Evolutionary conservation across 2,329 filamentous ascomycete genomes (phyloP).

Genomic region (Chalara sp.): DNA sequence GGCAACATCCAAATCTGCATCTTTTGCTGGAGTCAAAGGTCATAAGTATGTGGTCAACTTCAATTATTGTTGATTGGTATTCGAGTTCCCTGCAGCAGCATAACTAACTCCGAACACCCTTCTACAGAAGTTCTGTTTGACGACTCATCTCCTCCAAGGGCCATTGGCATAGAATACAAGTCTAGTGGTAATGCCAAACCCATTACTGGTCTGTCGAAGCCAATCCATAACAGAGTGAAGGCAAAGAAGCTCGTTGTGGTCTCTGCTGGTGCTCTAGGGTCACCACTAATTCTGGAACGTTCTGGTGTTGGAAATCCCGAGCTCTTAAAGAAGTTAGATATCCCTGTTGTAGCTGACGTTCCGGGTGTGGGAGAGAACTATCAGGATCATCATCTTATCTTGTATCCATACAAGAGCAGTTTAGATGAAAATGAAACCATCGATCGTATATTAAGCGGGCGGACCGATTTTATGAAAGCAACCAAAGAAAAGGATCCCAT

Average conservation of each 20-base stretch:
- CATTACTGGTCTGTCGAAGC: constrained; percentile 20
- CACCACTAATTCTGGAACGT: constrained; percentile 46
- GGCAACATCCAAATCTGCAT: constrained; percentile 50
- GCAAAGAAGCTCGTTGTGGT: constrained; percentile 49
- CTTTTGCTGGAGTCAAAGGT: constrained; percentile 52
- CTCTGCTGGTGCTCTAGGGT: constrained; percentile 31
- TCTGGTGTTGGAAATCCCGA: constrained; percentile 52
- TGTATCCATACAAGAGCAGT: constrained; percentile 45
- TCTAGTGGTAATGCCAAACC: constrained; percentile 39
- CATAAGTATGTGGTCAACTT: constrained; percentile 24
- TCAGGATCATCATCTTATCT: constrained; percentile 48
- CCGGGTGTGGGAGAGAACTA: constrained; percentile 47
- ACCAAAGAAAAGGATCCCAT: constrained; percentile 40
- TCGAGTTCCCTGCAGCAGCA: too few species aligned
- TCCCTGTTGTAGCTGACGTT: constrained; percentile 39
- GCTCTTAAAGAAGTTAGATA: constrained; percentile 39
- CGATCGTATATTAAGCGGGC: constrained; percentile 45
- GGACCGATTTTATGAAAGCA: constrained; percentile 37
- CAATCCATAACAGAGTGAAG: constrained; percentile 31
- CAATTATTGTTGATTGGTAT: too few species aligned
- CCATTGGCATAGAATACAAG: constrained; percentile 52
- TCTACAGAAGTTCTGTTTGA: constrained; percentile 39
- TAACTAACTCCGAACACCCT: too few species aligned
- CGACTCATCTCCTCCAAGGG: constrained; percentile 37
- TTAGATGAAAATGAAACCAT: constrained; percentile 41